Evolutionary conservation across 225 moss, liverwort and hornwort species (phyloP).

Genomic region (Polytrichum commune): DNA sequence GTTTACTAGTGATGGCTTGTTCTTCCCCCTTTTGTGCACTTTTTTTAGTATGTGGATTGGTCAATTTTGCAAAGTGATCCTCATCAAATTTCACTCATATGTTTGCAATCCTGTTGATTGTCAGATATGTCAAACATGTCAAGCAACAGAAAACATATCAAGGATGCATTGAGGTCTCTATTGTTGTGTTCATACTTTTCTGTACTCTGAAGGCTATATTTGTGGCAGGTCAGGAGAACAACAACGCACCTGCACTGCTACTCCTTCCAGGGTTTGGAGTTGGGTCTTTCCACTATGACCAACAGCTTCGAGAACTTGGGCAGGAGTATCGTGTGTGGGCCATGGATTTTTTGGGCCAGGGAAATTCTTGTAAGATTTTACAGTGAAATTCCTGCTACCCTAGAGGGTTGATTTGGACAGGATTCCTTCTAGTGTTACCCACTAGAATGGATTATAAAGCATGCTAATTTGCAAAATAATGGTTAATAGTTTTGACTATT

Average conservation of each 20-base stretch:
- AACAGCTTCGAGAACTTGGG: conserved; percentile 46
- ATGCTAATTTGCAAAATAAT: too few species aligned
- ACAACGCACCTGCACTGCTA: conserved; percentile 37
- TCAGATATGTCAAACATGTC: too few species aligned
- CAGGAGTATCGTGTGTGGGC: conserved; percentile 54
- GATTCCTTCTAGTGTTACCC: too few species aligned
- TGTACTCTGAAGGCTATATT: not conserved
- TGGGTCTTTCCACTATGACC: conserved; percentile 43
- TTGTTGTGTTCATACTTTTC: not conserved
- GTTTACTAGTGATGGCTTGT: not conserved
- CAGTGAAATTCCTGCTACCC: too few species aligned
- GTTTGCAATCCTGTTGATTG: not conserved
- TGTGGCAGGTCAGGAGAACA: conserved; percentile 38
- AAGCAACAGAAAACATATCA: not conserved
- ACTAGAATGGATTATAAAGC: too few species aligned
- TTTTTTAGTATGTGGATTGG: not conserved
- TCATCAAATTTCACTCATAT: not conserved
- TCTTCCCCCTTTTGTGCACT: too few species aligned
- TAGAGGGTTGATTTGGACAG: too few species aligned
- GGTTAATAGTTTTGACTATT: too few species aligned
- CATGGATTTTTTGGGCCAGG: conserved; percentile 55
- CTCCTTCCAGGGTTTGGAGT: conserved; percentile 51
- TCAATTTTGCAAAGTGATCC: not conserved
- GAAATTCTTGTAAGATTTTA: conserved; percentile 54
- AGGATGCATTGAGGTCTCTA: not conserved